Conservation (phyloP, 495 filamentous ascomycete species). For the Penicillium steckii region DNA sequence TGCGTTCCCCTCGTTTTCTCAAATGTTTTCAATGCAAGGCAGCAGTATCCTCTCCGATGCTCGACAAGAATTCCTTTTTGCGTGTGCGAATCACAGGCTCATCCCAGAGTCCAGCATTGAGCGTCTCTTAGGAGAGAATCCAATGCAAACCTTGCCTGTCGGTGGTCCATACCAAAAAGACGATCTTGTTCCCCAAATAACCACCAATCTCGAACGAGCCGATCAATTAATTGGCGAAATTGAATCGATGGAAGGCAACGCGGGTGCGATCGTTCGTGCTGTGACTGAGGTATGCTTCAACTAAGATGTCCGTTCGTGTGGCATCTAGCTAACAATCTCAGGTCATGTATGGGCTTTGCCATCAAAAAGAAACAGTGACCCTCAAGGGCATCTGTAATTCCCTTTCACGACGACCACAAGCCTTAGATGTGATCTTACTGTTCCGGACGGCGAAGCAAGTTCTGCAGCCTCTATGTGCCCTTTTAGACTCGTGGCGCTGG, state of each 20-base stretch:
- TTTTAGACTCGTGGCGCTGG: conserved; percentile 87
- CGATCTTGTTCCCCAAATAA: conserved; percentile 70
- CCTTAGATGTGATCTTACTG: conserved; percentile 81
- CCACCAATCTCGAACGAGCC: conserved; percentile 65
- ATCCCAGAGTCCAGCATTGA: conserved; percentile 78
- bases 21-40: conserved; percentile 74
- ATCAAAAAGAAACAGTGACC: conserved; percentile 85
- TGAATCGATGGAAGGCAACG: conserved; percentile 93
- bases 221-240: conserved; percentile 76
- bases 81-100: conserved; percentile 82
- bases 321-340: conserved; percentile 30
- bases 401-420: conserved; percentile 72
- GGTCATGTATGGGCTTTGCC: conserved; percentile 76
- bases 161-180: conserved; percentile 76
- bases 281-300: conserved; percentile 65
- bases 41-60: conserved; percentile 78
- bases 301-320: background rate
- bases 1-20: conserved; percentile 75
- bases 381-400: conserved; percentile 80
- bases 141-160: conserved; percentile 75
- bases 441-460: conserved; percentile 76
- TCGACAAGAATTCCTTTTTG: conserved; percentile 87
- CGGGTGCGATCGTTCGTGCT: conserved; percentile 81
- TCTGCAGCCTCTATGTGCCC: conserved; percentile 76
- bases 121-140: conserved; percentile 77